Base-by-base conservation (phyloP, 31 red algal species). In the Odonthalia washingtoniensis region DNA sequence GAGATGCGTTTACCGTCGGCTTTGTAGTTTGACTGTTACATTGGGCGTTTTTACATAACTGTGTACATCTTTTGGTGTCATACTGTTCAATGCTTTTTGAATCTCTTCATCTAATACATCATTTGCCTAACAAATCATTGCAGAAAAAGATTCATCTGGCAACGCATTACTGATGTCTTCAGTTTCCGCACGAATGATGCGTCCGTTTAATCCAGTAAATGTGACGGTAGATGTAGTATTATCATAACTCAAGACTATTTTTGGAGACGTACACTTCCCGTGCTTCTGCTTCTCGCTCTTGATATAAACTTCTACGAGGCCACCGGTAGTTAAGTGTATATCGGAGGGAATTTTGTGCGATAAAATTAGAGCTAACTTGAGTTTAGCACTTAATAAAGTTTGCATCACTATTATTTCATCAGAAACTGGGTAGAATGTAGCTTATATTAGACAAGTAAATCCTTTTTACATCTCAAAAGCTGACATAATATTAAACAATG, bases 121-220 rank as follows among this genome's bases (percentile, higher is more conserved):
- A 61, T 49, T 80, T 26, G 76, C 76, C 28, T 80, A 18, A 34
- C 57, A 0, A 49, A 80, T 33, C 5, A n/a, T 31, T 49, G 39
- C 40, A 57, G 76, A n/a, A n/a, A n/a, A n/a, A n/a, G n/a, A n/a
- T n/a, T n/a, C n/a, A n/a, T 60, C 35, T n/a, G 40, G 31, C 16
- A 61, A 9, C 34, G 76, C 76, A 31, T 31, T 27, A 0, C 76
- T 24, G 4, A 60, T 60, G 26, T 80, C 76, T 80, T 80, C 76
- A 57, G 34, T 57, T 0, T 38, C 42, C 24, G 76, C 76, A 3
- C 57, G 24, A 3, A 46, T 80, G 3, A n/a, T 80, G 40, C 45
- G 38, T 57, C 76, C 76, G 26, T 49, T 31, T 61, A 44, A 34
- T 3, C 76, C 0, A 9, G 76, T 38, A 18, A 80, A 18, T 27